Conservation (phyloP, 495 filamentous ascomycete species). For the Neurospora sublineolata region DNA sequence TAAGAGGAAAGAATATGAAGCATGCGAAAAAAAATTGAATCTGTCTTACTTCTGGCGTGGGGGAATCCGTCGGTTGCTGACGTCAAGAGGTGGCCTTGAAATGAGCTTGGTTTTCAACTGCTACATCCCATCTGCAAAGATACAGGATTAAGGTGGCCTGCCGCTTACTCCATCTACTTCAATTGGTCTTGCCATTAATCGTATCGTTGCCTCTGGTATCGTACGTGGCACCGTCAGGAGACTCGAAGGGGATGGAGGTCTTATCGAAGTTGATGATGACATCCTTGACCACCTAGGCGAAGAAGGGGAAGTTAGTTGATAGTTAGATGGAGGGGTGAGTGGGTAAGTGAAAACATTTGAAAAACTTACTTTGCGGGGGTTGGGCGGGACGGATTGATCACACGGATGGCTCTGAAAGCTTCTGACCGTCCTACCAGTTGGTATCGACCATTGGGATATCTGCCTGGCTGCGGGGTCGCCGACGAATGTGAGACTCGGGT, state of each 20-base stretch:
- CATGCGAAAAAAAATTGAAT: not conserved
- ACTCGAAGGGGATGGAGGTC: not conserved
- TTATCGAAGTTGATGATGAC: not conserved
- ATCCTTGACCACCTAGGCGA: accelerated
- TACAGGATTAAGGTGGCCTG: not conserved
- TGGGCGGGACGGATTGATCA: not conserved
- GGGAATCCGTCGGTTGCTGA: not conserved
- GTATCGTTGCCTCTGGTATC: not conserved
- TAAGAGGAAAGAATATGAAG: not conserved
- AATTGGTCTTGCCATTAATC: not conserved
- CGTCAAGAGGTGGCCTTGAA: not conserved
- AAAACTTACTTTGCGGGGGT: not conserved
- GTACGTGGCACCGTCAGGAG: not conserved
- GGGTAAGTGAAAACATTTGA: not conserved
- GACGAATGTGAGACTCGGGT: not conserved
- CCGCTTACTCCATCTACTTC: not conserved
- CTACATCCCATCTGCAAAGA: not conserved
- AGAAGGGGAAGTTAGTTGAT: not conserved
- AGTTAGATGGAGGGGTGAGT: not conserved
- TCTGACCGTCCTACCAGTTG: not conserved
- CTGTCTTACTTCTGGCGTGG: not conserved
- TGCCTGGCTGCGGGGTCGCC: not conserved
- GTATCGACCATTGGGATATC: not conserved
- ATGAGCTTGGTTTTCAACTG: not conserved
- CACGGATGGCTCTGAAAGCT: not conserved